Evolutionary conservation across 768 basidiomycete species (phyloP).

Genomic region (Rhizopogon roseolus): DNA sequence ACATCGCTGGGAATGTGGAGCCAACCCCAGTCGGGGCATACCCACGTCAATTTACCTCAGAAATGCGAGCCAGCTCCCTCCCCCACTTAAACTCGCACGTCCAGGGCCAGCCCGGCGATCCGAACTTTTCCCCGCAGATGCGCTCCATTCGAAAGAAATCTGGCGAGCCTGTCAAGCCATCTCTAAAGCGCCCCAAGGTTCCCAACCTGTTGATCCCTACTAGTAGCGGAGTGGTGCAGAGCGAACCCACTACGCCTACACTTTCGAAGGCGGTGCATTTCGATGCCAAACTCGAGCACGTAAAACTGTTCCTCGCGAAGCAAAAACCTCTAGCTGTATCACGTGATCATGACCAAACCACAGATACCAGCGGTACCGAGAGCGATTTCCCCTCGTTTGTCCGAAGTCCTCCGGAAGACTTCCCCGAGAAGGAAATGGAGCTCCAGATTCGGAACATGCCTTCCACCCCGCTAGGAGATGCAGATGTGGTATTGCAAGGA

Average conservation of each 20-base stretch:
- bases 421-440: slow-evolving; percentile 35
- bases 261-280: slow-evolving; percentile 87
- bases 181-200: slow-evolving; percentile 71
- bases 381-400: slow-evolving; percentile 71
- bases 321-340: slow-evolving; percentile 94
- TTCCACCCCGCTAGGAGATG: slow-evolving; percentile 27
- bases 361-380: slow-evolving; percentile 76
- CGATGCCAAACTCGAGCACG: slow-evolving; percentile 85
- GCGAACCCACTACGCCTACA: slow-evolving; percentile 79
- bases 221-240: slow-evolving; percentile 46
- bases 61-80: slow-evolving; percentile 7
- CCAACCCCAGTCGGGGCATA: slow-evolving; percentile 1
- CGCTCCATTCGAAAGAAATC: slow-evolving; percentile 82
- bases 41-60: slow-evolving; percentile 17
- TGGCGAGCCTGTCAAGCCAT: slow-evolving; percentile 88
- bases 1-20: slow-evolving; percentile 12
- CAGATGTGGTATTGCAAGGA: slow-evolving; percentile 51
- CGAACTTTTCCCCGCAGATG: slow-evolving; percentile 18
- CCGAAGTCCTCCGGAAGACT: slow-evolving; percentile 37
- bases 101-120: background rate
- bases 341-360: slow-evolving; percentile 84
- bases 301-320: slow-evolving; percentile 91
- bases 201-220: slow-evolving; percentile 51
- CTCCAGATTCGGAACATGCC: slow-evolving; percentile 74
- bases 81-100: slow-evolving; percentile 1